A percentile compares a stretch with the other conserved stretches of the same genome.
These are phyloP conservation scores for Vitis riparia DNA, from an alignment of 164 flowering plant genomes.

Conservation along the genomic window DNA sequence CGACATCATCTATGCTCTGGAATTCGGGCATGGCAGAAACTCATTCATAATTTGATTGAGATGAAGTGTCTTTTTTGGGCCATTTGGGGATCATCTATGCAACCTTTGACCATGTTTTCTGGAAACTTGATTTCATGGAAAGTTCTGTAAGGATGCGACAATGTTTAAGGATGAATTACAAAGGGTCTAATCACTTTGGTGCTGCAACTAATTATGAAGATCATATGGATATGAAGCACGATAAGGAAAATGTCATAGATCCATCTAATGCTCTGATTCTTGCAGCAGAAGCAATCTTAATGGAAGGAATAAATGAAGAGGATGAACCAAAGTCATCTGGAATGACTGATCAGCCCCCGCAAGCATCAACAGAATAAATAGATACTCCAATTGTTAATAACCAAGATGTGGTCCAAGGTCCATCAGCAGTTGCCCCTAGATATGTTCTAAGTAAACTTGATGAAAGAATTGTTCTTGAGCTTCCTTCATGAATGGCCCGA, in stretches of 20 bases:
- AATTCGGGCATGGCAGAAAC: slow-evolving; percentile 88
- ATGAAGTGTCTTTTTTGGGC: slow-evolving; percentile 80
- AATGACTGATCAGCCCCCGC: slow-evolving; percentile 36
- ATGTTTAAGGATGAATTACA: slow-evolving; percentile 73
- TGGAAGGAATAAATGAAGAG: slow-evolving; percentile 63
- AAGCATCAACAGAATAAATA: slow-evolving; percentile 29
- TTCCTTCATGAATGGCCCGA: slow-evolving; percentile 87
- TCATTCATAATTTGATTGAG: slow-evolving; percentile 77
- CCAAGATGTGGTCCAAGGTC: slow-evolving; percentile 38
- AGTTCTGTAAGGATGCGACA: slow-evolving; percentile 91
- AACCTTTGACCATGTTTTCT: slow-evolving; percentile 65
- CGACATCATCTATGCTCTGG: slow-evolving; percentile 62
- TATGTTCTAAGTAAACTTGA: slow-evolving; percentile 87
- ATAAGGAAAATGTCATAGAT: slow-evolving; percentile 33
- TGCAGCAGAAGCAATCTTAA: slow-evolving; percentile 81
- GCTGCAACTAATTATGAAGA: slow-evolving; percentile 91
- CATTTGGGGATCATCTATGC: slow-evolving; percentile 49
- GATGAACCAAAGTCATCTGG: slow-evolving; percentile 50
- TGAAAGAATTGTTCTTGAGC: slow-evolving; percentile 93
- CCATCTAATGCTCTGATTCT: slow-evolving; percentile 68
- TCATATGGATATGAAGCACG: slow-evolving; percentile 32
- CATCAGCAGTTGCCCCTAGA: slow-evolving; percentile 70
- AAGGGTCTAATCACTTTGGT: slow-evolving; percentile 84
- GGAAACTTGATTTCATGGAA: slow-evolving; percentile 95
- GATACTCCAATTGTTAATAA: slow-evolving; percentile 39